phyloP scores from a whole-genome alignment of 495 filamentous ascomycete species.

The Neurospora sp. region DNA sequence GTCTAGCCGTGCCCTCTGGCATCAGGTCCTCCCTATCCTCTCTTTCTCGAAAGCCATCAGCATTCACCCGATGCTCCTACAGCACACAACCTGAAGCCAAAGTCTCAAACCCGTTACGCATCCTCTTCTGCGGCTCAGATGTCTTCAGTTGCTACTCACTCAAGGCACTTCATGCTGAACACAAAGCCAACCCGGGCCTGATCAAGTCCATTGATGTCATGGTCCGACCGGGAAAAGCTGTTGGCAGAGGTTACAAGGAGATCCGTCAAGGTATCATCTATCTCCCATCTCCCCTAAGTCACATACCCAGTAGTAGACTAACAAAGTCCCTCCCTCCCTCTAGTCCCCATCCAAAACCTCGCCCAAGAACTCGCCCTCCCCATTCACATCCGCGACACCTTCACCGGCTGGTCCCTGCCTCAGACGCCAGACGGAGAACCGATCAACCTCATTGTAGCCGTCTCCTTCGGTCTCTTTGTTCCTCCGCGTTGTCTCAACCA shows the following conservation, averaged over 20 bases:
- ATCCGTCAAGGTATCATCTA: slow-evolving; percentile 52
- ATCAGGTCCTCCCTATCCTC: neutral
- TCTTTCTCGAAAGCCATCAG: neutral
- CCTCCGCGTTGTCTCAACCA: slow-evolving; percentile 61
- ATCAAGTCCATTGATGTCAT: slow-evolving; percentile 85
- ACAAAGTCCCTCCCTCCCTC: neutral
- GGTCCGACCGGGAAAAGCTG: slow-evolving; percentile 63
- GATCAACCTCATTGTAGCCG: slow-evolving; percentile 80
- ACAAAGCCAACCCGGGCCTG: slow-evolving; percentile 35
- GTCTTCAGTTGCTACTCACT: slow-evolving; percentile 79
- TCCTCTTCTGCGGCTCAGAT: slow-evolving; percentile 94
- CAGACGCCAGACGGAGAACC: slow-evolving; percentile 44
- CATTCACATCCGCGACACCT: slow-evolving; percentile 67
- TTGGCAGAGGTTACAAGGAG: slow-evolving; percentile 61
- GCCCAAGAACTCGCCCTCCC: slow-evolving; percentile 53
- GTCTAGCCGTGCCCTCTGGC: neutral
- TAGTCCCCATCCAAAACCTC: slow-evolving; percentile 65
- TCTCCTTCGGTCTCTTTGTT: slow-evolving; percentile 91
- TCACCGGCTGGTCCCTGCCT: slow-evolving; percentile 56
- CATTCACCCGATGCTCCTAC: neutral
- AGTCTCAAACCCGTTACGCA: slow-evolving; percentile 54
- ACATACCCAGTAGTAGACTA: slow-evolving; percentile 25
- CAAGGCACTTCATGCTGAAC: slow-evolving; percentile 55
- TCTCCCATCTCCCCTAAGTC: slow-evolving; percentile 35
- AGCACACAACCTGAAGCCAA: slow-evolving; percentile 2